phyloP scores from a whole-genome alignment of 1,139 yeast species.

The Pichia sp. region DNA sequence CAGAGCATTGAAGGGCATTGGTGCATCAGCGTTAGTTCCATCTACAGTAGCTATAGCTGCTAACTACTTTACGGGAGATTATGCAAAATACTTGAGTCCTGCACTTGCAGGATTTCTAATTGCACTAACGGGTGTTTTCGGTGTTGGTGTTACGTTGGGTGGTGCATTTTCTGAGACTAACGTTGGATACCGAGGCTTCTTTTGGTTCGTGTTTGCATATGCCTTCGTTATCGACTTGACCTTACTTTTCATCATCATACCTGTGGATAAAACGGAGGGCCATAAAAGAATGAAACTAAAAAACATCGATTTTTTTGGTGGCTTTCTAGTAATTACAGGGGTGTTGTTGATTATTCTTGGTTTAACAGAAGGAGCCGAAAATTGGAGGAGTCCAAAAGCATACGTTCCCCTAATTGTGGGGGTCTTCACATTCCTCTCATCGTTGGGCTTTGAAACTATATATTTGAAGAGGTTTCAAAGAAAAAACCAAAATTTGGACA shows the following conservation, averaged over 20 bases:
- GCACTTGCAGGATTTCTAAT: constrained; percentile 30
- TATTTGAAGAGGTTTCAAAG: constrained; percentile 19
- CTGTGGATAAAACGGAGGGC: constrained; percentile 24
- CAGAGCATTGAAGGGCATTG: constrained; percentile 38
- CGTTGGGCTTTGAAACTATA: constrained; percentile 21
- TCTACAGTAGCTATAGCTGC: constrained; percentile 33
- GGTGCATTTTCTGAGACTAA: constrained; percentile 34
- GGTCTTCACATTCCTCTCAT: constrained; percentile 22
- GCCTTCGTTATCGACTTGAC: constrained; percentile 15
- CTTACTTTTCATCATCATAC: constrained; percentile 25
- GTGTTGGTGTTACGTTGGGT: constrained; percentile 35
- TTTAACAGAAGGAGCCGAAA: constrained; percentile 35
- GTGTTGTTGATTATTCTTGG: constrained; percentile 33
- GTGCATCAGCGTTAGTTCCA: constrained; percentile 36
- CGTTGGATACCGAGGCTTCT: constrained; percentile 34
- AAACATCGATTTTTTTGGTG: constrained; percentile 32
- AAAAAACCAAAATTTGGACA: constrained; percentile 7
- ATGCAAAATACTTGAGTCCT: constrained; percentile 19
- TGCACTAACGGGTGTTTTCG: constrained; percentile 28
- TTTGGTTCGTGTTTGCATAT: constrained; percentile 32
- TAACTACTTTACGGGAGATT: constrained; percentile 28
- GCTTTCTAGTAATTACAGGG: constrained; percentile 29
- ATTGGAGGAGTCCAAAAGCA: constrained; percentile 33
- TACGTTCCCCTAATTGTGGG: constrained; percentile 33
- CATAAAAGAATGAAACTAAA: constrained; percentile 20